Evolutionary conservation across 1,139 yeast genomes (phyloP).

Genomic region (Suhomyces panamericanus): DNA sequence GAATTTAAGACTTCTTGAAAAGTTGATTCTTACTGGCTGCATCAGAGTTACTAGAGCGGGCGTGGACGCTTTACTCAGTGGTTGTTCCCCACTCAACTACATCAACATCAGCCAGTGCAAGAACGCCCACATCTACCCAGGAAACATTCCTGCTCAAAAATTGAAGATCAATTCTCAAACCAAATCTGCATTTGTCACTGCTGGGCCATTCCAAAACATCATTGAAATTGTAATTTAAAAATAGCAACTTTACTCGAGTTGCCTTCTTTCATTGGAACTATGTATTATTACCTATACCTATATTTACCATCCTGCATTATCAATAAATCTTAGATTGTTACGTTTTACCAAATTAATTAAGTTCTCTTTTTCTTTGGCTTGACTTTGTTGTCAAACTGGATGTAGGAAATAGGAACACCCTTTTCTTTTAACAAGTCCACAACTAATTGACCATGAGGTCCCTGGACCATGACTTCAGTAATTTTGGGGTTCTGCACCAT

Average conservation of each 20-base stretch:
- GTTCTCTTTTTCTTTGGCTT: conserved; percentile 53
- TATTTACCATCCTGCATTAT: conserved; percentile 1
- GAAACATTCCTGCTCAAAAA: conserved; percentile 55
- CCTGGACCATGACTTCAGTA: conserved; percentile 81
- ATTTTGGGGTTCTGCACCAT: conserved; percentile 54
- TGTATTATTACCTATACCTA: not conserved
- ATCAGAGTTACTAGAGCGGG: conserved; percentile 75
- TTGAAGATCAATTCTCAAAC: conserved; percentile 53
- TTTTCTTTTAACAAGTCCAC: conserved; percentile 56
- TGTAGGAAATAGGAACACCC: conserved; percentile 71
- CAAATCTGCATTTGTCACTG: conserved; percentile 58
- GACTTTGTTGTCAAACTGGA: conserved; percentile 59
- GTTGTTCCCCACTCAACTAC: conserved; percentile 52
- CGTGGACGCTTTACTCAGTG: conserved; percentile 61
- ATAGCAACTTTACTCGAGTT: not conserved
- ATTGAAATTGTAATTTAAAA: conserved; percentile 53
- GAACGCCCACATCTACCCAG: conserved; percentile 59
- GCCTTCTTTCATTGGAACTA: not conserved
- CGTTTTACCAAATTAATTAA: not conserved
- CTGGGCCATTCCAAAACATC: conserved; percentile 53
- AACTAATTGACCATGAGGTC: conserved; percentile 74
- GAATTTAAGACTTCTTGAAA: conserved; percentile 48
- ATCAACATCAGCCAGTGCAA: conserved; percentile 70
- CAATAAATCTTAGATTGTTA: not conserved
- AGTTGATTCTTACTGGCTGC: conserved; percentile 63